Percentiles rank a stretch among this genome's conserved stretches.
Conservation (phyloP, 495 filamentous ascomycete species). For the Cudoniella acicularis region DNA sequence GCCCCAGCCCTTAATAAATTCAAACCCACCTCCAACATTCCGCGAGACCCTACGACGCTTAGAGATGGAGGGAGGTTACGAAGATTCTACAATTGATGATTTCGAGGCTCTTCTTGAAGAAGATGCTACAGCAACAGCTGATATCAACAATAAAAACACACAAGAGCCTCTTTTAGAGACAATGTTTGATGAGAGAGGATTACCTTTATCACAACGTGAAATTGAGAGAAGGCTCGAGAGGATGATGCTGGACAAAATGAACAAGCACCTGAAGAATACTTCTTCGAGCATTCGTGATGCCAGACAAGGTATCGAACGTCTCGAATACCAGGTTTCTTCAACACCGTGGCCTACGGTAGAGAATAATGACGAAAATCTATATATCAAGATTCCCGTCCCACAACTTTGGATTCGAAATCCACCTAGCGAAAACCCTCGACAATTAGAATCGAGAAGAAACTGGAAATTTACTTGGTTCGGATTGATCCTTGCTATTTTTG, state of each 20-base stretch:
- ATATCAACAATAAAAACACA: slow-evolving; percentile 9
- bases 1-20: slow-evolving; percentile 36
- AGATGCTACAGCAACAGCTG: slow-evolving; percentile 11
- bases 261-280: slow-evolving; percentile 54
- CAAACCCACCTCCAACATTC: slow-evolving; percentile 41
- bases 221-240: slow-evolving; percentile 36
- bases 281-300: slow-evolving; percentile 61
- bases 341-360: neutral
- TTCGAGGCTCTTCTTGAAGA: slow-evolving; percentile 14
- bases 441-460: neutral
- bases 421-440: neutral
- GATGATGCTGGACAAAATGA: slow-evolving; percentile 53
- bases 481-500: slow-evolving; percentile 41
- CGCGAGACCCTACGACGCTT: slow-evolving; percentile 48
- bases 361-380: slow-evolving; percentile 18
- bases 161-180: slow-evolving; percentile 16
- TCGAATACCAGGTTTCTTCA: slow-evolving; percentile 57
- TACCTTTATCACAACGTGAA: slow-evolving; percentile 32
- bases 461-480: slow-evolving; percentile 56
- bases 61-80: slow-evolving; percentile 41
- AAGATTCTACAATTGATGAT: slow-evolving; percentile 50
- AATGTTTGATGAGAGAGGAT: slow-evolving; percentile 32
- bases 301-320: slow-evolving; percentile 59
- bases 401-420: slow-evolving; percentile 50
- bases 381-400: slow-evolving; percentile 52